Evolutionary conservation across 352 stramenopile genomes (phyloP).

Genomic region (Pythium oligandrum): DNA sequence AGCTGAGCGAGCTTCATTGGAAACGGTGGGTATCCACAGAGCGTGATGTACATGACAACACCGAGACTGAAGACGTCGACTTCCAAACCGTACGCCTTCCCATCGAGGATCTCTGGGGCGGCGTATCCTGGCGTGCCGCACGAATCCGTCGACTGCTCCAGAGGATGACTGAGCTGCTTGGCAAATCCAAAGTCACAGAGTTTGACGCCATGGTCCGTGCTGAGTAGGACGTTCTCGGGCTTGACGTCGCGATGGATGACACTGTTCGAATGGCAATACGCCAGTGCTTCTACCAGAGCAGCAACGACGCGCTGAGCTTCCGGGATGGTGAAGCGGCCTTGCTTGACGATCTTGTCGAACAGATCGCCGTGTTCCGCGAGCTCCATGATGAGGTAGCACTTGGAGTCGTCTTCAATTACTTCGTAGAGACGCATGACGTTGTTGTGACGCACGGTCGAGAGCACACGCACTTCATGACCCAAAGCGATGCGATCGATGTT

Average conservation of each 20-base stretch:
- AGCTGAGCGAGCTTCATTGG: conserved; percentile 85
- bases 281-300: conserved; percentile 82
- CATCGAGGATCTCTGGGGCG: conserved; percentile 79
- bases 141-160: conserved; percentile 72
- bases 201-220: conserved; percentile 60
- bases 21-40: conserved; percentile 85
- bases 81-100: conserved; percentile 74
- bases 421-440: conserved; percentile 91
- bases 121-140: conserved; percentile 84
- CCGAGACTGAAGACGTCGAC: conserved; percentile 89
- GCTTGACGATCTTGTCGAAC: conserved; percentile 85
- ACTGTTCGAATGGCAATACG: conserved; percentile 90
- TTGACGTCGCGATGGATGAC: conserved; percentile 87
- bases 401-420: conserved; percentile 92
- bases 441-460: conserved; percentile 69
- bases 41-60: conserved; percentile 85
- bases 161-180: conserved; percentile 48
- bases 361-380: conserved; percentile 89
- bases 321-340: conserved; percentile 60
- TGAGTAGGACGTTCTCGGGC: conserved; percentile 82
- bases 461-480: conserved; percentile 67
- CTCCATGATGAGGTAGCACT: conserved; percentile 98
- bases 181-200: conserved; percentile 87
- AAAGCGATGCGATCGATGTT: conserved; percentile 65
- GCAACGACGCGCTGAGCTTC: conserved; percentile 68